Conservation (phyloP, 805 yeast genomes). For the Kodamaea lidongshanica region DNA sequence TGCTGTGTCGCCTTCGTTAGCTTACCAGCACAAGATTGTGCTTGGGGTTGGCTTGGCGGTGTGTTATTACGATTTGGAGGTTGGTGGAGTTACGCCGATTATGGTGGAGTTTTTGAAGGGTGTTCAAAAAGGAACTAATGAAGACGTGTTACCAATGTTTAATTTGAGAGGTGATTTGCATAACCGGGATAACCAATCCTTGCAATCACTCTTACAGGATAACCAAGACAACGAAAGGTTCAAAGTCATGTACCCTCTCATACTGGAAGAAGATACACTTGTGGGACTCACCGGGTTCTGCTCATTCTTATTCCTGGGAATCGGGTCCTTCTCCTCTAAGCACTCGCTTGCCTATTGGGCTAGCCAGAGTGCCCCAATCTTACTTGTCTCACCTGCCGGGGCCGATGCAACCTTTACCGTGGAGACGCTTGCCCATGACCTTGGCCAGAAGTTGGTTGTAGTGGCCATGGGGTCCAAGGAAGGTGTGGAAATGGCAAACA, state of each 20-base stretch:
- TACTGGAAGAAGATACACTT: constrained; percentile 10
- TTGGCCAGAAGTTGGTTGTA: constrained; percentile 24
- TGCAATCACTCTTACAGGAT: constrained; percentile 7
- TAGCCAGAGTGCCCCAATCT: constrained; percentile 28
- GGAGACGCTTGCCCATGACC: constrained; percentile 33
- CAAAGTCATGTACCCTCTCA: constrained; percentile 10
- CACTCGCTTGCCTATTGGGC: constrained; percentile 28
- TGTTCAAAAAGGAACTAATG: constrained; percentile 17
- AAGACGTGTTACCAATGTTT: not conserved
- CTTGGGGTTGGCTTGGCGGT: constrained; percentile 38
- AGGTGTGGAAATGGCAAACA: constrained; percentile 50
- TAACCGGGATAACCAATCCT: constrained; percentile 1
- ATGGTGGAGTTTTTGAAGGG: constrained; percentile 6
- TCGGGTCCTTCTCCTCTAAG: constrained; percentile 24
- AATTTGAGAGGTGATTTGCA: constrained; percentile 1
- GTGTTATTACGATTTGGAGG: constrained; percentile 18
- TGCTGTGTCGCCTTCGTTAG: constrained; percentile 41
- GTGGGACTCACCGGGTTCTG: constrained; percentile 15
- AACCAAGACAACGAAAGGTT: constrained; percentile 17
- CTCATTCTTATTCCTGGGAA: constrained; percentile 21
- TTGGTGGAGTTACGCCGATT: constrained; percentile 19
- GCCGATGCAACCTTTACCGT: constrained; percentile 61
- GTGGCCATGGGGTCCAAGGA: constrained; percentile 76
- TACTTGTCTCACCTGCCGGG: constrained; percentile 56
- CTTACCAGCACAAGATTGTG: constrained; percentile 37